Evolutionary conservation across 176 grass and related monocot species (phyloP), one percentile per base, ranked within the genome.

Genomic region (Triticum turgidum): DNA sequence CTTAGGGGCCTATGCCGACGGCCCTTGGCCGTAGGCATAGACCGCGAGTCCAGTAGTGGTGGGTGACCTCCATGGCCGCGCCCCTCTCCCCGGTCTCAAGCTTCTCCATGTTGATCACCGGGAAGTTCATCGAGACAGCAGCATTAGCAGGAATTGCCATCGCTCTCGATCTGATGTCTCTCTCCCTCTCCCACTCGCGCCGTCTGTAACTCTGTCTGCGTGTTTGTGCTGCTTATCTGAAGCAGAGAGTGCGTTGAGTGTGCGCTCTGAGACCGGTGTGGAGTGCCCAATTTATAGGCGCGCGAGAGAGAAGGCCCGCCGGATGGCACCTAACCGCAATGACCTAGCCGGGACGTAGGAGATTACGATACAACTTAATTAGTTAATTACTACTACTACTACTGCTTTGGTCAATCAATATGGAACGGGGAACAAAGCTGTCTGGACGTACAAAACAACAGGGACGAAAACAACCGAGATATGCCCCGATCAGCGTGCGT

Each of bases 71-170:
- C 96, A 95, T 98, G 42, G 91, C 86, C 12, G 49, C 69, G 1
- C 12, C 51, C 78, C 82, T 93, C 86, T 95, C 91, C 37, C 92
- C 65, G 5, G 73, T 92, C 73, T 90, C 81, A 7, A 98, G 88
- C 82, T 92, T 90, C 82, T 87, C 91, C 96, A 98, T 94, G 88
- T 91, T 79, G 78, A 98, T 73, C 52, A 98, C 79, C 56, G 96
- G 96, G 89, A 98, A 98, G 34, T 34, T 79, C 37, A 39, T 62
- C 33, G 76, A 78, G 39, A 47, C 25, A 11, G 72, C 61, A 63
- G 66, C 29, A 35, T n/a, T 15, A 15, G 66, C 52, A 20, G 52
- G 52, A 56, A 56, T 76, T 3, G 77, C 82, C 87, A 83, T 90
- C 29, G 85, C 58, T 34, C 64, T 30, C 29, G 52, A 56, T 56